A percentile compares a stretch with the other conserved stretches of the same genome.
Evolutionary conservation across 805 yeast species (phyloP).

Genomic region (Lachancea sp.): DNA sequence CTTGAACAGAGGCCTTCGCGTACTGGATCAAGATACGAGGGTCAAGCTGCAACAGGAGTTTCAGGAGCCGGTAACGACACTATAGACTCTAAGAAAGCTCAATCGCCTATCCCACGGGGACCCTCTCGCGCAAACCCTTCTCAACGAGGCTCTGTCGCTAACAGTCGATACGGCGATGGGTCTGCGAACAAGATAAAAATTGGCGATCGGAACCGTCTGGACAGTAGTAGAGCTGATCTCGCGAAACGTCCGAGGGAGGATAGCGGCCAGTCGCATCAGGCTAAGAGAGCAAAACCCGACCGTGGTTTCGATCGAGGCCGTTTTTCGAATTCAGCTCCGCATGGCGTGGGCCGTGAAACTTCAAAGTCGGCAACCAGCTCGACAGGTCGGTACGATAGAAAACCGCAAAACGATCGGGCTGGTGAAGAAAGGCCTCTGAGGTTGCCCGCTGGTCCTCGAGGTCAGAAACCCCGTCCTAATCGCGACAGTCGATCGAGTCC

Average conservation of each 20-base stretch:
- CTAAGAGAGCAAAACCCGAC: constrained; percentile 3
- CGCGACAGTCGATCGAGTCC: not conserved
- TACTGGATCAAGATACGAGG: constrained; percentile 1
- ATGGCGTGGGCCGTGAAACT: not conserved
- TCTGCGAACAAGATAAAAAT: not conserved
- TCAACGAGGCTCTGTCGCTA: not conserved
- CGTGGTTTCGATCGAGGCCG: not conserved
- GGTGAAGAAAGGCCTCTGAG: not conserved
- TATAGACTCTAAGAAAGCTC: not conserved
- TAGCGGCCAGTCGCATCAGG: not conserved
- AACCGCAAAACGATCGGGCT: not conserved
- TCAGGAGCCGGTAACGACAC: not conserved
- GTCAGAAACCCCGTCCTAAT: not conserved
- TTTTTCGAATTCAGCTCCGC: not conserved
- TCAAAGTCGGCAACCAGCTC: not conserved
- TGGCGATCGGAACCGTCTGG: constrained; percentile 1
- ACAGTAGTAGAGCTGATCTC: not conserved
- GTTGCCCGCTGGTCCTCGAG: not conserved
- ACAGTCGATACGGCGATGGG: not conserved
- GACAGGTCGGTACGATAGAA: not conserved
- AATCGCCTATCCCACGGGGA: constrained; percentile 5
- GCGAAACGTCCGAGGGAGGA: constrained; percentile 5
- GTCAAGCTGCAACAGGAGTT: not conserved
- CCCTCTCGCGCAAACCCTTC: not conserved
- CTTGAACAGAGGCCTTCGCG: not conserved